A percentile compares a stretch with the other conserved stretches of the same genome.
Evolutionary conservation across 202 grass and related monocot genomes (phyloP).

Genomic region (Hordeum pubiflorum): DNA sequence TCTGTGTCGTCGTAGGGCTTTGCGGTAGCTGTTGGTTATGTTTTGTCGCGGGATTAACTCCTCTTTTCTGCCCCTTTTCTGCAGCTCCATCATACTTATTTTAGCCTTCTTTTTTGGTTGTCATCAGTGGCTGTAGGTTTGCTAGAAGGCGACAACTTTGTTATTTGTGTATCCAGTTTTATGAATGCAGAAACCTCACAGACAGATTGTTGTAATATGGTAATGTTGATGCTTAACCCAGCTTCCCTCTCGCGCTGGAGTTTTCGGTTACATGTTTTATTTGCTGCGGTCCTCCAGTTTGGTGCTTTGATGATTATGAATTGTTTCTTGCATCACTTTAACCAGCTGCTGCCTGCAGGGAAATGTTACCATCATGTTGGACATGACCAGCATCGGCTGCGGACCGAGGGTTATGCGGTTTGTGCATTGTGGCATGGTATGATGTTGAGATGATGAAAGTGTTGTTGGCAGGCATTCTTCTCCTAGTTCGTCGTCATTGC

Average conservation of each 20-base stretch:
- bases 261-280: slow-evolving; percentile 17
- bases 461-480: too few relatives aligned
- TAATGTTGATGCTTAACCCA: slow-evolving; percentile 35
- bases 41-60: slow-evolving; percentile 35
- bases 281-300: neutral
- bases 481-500: too few relatives aligned
- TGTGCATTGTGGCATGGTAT: too few relatives aligned
- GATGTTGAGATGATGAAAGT: too few relatives aligned
- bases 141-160: slow-evolving; percentile 33
- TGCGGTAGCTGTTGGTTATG: neutral
- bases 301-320: neutral
- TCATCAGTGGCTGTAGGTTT: slow-evolving; percentile 27
- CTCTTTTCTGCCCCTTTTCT: neutral
- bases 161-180: slow-evolving; percentile 13
- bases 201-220: slow-evolving; percentile 48
- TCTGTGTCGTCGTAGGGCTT: neutral
- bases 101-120: slow-evolving; percentile 17
- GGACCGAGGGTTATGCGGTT: too few relatives aligned
- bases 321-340: neutral
- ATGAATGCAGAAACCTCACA: slow-evolving; percentile 45
- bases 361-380: neutral
- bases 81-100: slow-evolving; percentile 32
- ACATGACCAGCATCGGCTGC: neutral
- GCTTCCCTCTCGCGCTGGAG: slow-evolving; percentile 1
- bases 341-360: neutral